Evolutionary conservation across 768 basidiomycete species (phyloP), one percentile per base, ranked within the genome.

Genomic region (Lactarius vividus): DNA sequence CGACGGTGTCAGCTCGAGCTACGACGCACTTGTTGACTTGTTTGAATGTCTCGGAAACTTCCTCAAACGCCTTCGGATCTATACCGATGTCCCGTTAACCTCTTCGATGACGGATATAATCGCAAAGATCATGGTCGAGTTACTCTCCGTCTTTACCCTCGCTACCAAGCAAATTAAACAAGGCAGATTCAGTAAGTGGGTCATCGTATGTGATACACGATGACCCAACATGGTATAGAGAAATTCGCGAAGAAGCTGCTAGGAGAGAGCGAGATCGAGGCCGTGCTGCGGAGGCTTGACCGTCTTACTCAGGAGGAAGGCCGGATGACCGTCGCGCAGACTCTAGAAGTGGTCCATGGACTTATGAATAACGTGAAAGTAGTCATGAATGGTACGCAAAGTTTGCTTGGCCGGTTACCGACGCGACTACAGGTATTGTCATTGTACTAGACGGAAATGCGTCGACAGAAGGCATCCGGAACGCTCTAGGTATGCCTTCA

Each of bases 81-180:
- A 60, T 55, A 44, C 39, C 4, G 33, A 20, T 31, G 2, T 59
- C n/a, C 53, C 58, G 18, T 31, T n/a, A 9, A 33, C 53, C 8
- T 0, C 52, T 13, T 53, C 39, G 16, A 46, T 65, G 52, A 35
- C 18, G 15, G n/a, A 39, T 4, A 26, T 59, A 4, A 4, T 59
- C 3, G 29, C 28, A 3, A 54, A 59, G 40, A 54, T 64, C 10
- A 31, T 64, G 9, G 58, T 54, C 16, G 57, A 64, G 40, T 29
- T 64, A 20, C 37, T 64, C n/a, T 33, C 39, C 5, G 59, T 37
- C 0, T 29, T 64, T 8, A 52, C 63, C 7, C 39, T 64, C 3
- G 63, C 63, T 4, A 59, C 58, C 8, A 59, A 54, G n/a, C 37
- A 64, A n/a, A 52, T 64, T 31, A 42, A 44, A 2, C 57, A 59